Base-by-base conservation (phyloP, 345 rosid genomes). In the Linum usitatissimum region DNA sequence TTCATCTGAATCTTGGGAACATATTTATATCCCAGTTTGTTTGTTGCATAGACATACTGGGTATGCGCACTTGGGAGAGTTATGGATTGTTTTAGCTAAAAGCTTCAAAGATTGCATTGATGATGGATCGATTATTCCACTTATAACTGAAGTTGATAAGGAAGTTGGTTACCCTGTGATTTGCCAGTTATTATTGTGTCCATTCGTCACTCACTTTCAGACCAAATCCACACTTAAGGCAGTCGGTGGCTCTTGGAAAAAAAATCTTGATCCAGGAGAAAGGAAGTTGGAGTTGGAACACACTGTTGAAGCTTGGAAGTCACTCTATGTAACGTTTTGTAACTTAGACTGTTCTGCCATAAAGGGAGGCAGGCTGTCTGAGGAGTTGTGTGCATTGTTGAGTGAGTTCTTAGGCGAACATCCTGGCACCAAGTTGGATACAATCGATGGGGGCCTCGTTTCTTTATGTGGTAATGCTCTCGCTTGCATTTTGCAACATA, bases 131-230 rank as follows among this genome's bases (percentile, higher is more conserved):
- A 76, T 74, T 70, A 51, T 54, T 65, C 66, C 74, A 31, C 10
- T 45, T 9, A 36, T 70, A 39, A 70, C 51, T 36, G 58, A 48
- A 66, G 80, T 59, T 34, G 54, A 70, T 6, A 71, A 65, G 38
- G 42, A 58, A 30, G 34, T 40, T 7, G 60, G 65, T 60, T 64
- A 56, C 72, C 54, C 17, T 59, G 57, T 67, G 30, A 18, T 80
- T 40, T 64, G 65, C 72, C 74, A 69, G 62, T 71, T 84, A 56
- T 71, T 84, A 23, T 56, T 76, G 28, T 81, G 78, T 49, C 90
- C 90, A 57, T 73, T 84, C 67, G 55, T 63, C 58, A 61, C 66
- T 54, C 76, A 63, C 66, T 68, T 72, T 70, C 23, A 3, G 31
- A 54, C 38, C 34, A 70, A 65, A 56, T 21, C 53, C 30, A 42